These are phyloP conservation scores for Coemansia sp. DNA, from an alignment of 192 early-diverging fungal species.

Conservation along the genomic window DNA sequence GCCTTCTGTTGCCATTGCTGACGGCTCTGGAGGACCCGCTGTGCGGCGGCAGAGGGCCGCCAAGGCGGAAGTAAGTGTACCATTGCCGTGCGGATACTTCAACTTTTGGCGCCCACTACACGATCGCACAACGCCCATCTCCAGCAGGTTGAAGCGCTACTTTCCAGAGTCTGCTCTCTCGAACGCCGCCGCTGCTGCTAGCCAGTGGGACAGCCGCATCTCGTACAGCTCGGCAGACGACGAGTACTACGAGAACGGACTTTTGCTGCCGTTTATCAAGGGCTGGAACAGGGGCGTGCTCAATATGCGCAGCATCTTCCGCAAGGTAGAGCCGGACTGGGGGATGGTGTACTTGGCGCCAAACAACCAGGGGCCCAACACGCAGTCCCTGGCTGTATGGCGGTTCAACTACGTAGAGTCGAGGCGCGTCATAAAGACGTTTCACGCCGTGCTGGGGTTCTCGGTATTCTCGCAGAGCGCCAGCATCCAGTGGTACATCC, in stretches of 20 bases:
- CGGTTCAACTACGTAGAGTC: constrained; percentile 50
- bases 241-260: constrained; percentile 57
- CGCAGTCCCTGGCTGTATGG: constrained; percentile 29
- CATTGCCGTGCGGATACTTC: constrained; percentile 45
- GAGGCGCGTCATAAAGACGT: constrained; percentile 12
- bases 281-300: constrained; percentile 42
- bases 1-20: constrained; percentile 12
- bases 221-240: constrained; percentile 56
- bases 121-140: constrained; percentile 21
- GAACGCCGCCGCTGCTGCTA: not conserved
- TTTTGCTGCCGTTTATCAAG: constrained; percentile 42
- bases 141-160: constrained; percentile 24
- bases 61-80: constrained; percentile 27
- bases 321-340: constrained; percentile 57
- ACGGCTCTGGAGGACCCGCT: not conserved
- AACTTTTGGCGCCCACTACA: constrained; percentile 52
- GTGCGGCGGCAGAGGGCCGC: not conserved
- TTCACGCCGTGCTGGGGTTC: constrained; percentile 35
- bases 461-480: constrained; percentile 28
- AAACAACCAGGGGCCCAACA: not conserved
- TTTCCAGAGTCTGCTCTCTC: constrained; percentile 1
- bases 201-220: constrained; percentile 50
- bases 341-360: constrained; percentile 52
- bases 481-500: constrained; percentile 43
- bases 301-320: constrained; percentile 14